Conservation (phyloP, 2,329 filamentous ascomycete genomes). For the Ramularia endophylla region DNA sequence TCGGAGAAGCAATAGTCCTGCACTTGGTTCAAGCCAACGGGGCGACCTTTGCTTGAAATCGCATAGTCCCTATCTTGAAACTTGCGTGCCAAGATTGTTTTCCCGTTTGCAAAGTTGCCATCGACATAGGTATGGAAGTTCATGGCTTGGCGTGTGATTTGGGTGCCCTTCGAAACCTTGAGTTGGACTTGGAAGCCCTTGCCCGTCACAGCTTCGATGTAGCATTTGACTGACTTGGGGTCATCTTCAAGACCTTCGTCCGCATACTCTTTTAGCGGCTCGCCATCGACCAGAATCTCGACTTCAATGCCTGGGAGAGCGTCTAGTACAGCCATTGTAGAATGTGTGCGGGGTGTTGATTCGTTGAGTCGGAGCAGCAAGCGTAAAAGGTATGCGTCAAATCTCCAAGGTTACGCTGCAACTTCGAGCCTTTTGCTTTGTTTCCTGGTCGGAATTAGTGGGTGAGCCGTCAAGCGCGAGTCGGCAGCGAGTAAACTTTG, state of each 20-base stretch:
- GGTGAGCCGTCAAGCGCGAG: no score
- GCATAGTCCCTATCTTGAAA: neutral
- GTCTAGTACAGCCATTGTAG: conserved; percentile 16
- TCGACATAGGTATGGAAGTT: conserved; percentile 11
- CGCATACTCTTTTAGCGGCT: conserved; percentile 18
- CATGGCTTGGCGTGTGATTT: conserved; percentile 12
- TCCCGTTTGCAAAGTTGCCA: conserved; percentile 1
- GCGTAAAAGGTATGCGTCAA: no score
- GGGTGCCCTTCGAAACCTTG: conserved; percentile 1
- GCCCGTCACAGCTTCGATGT: conserved; percentile 18
- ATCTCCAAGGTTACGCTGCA: no score
- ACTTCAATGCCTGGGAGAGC: conserved; percentile 17
- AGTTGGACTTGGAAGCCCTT: conserved; percentile 16
- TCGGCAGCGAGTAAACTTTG: no score
- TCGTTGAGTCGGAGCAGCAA: no score
- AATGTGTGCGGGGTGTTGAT: no score
- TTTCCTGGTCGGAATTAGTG: no score
- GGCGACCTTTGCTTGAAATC: neutral
- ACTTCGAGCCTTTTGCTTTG: no score
- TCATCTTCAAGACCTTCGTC: conserved; percentile 9
- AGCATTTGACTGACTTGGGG: conserved; percentile 13
- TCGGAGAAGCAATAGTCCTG: conserved; percentile 7
- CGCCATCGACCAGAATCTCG: conserved; percentile 11
- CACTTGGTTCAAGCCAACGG: neutral
- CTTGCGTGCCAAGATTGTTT: neutral